Evolutionary conservation across 2,329 filamentous ascomycete species (phyloP), one percentile per base, ranked within the genome.

Genomic region (Cladosporium sp.): DNA sequence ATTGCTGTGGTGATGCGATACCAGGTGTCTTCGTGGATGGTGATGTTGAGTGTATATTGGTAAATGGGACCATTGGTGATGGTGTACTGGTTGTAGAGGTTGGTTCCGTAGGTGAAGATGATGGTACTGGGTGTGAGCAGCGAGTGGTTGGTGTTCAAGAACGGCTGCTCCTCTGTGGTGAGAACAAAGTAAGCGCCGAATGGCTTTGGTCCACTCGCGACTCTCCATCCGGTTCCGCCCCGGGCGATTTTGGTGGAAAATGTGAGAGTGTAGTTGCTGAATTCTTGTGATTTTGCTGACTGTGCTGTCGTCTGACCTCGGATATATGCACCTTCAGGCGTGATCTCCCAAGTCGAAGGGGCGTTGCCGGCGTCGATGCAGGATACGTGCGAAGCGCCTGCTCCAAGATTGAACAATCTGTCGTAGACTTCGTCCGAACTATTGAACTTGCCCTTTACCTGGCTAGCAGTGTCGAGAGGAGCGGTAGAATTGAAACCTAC

Each of bases 331-430:
- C 70, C 70, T 13, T 69, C 57, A 2, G 56, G 41, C 0, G 57
- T 60, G 9, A 70, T 57, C 6, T 68, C 58, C 68, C 69, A 67
- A 13, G 59, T 63, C n/a, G 69, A 61, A 4, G 59, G 60, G 5
- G 69, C 68, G 1, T 67, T 66, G 0, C 65, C 65, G 12, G 62
- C 61, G 35, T 69, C 67, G 13, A 73, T 53, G 35, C 70, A 74
- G 1, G 69, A 62, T 7, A 59, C 59, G 13, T 64, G 60, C 0
- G 62, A 60, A 0, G 63, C 64, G 7, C 62, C 51, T 3, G 65
- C 66, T n/a, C 69, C 70, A 2, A 74, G 62, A 3, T 61, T 62
- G 61, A 68, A 70, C 12, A 73, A 64, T 12, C 60, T 57, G 45
- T 70, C 64, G 20, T 67, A 63, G 1, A 56, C 33, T 4, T 55